These are phyloP conservation scores for Paragyromitra xinjiangensis DNA, from an alignment of 495 filamentous ascomycete genomes.

Conservation along the genomic window DNA sequence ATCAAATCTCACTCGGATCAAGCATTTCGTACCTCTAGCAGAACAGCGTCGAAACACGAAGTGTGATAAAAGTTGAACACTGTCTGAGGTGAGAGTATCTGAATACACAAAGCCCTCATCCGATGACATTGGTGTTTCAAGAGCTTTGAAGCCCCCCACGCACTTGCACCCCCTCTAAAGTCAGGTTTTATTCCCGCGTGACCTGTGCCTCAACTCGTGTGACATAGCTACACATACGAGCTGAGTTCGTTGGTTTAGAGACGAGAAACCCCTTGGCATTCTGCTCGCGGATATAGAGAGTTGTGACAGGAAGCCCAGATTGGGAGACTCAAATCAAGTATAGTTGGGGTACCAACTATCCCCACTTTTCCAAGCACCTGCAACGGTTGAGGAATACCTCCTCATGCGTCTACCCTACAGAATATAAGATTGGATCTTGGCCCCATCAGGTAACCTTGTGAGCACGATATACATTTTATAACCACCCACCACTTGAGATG, in stretches of 20 bases:
- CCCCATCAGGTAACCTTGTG: neutral
- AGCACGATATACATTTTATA: neutral
- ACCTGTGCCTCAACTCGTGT: too few relatives aligned
- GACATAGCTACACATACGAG: neutral
- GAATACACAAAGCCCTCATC: too few relatives aligned
- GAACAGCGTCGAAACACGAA: neutral
- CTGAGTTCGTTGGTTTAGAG: neutral
- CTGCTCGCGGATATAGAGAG: neutral
- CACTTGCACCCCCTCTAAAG: too few relatives aligned
- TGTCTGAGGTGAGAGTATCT: neutral
- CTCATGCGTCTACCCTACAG: neutral
- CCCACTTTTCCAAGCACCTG: too few relatives aligned
- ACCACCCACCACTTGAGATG: neutral
- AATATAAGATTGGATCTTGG: neutral
- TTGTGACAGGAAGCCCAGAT: too few relatives aligned
- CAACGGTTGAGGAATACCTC: neutral
- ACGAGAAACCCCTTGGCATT: neutral
- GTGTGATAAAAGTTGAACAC: neutral
- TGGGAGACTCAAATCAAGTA: neutral
- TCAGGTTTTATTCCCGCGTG: too few relatives aligned
- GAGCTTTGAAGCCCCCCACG: neutral
- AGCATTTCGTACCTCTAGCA: neutral
- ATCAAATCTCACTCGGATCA: slow-evolving; percentile 8
- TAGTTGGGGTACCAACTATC: neutral
- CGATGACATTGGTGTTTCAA: neutral